Evolutionary conservation across 2,329 filamentous ascomycete species (phyloP).

Genomic region (Aureobasidium sp.): DNA sequence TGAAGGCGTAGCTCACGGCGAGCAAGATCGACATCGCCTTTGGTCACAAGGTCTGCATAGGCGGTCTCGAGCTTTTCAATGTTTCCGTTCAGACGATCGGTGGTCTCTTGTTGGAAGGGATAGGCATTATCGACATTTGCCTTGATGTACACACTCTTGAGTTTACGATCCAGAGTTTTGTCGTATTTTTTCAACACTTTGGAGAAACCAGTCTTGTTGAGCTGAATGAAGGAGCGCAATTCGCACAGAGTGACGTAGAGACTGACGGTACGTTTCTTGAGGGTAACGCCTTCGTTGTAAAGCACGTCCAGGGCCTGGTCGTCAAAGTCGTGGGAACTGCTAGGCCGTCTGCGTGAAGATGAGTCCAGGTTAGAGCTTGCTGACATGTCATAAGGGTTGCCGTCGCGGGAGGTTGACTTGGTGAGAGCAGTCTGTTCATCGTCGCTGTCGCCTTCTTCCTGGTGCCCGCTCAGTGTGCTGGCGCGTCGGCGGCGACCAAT

Average conservation of each 20-base stretch:
- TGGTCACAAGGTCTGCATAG: conserved; percentile 76
- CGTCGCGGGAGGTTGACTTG: conserved; percentile 28
- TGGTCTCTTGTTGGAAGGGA: conserved; percentile 69
- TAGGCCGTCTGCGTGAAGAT: conserved; percentile 8
- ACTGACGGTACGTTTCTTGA: conserved; percentile 85
- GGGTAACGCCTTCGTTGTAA: conserved; percentile 66
- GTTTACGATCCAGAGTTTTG: conserved; percentile 79
- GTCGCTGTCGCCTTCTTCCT: conserved; percentile 50
- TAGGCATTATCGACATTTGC: conserved; percentile 69
- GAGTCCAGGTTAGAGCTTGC: conserved; percentile 12
- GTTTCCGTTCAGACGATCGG: conserved; percentile 61
- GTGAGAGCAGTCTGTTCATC: conserved; percentile 44
- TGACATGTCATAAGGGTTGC: conserved; percentile 16
- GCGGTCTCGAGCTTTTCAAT: conserved; percentile 69
- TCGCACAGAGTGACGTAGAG: conserved; percentile 91
- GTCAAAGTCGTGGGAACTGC: conserved; percentile 55
- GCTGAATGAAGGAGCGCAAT: conserved; percentile 88
- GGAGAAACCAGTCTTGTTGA: conserved; percentile 92
- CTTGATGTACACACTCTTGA: conserved; percentile 71
- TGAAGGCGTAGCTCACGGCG: conserved; percentile 83
- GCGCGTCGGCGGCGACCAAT: conserved; percentile 39
- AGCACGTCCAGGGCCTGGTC: conserved; percentile 66
- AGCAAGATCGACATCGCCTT: conserved; percentile 68
- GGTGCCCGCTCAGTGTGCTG: conserved; percentile 35
- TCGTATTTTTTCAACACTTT: conserved; percentile 99